These are phyloP conservation scores for Rhododendron simsii DNA, from an alignment of 148 eudicot species.

Conservation along the genomic window DNA sequence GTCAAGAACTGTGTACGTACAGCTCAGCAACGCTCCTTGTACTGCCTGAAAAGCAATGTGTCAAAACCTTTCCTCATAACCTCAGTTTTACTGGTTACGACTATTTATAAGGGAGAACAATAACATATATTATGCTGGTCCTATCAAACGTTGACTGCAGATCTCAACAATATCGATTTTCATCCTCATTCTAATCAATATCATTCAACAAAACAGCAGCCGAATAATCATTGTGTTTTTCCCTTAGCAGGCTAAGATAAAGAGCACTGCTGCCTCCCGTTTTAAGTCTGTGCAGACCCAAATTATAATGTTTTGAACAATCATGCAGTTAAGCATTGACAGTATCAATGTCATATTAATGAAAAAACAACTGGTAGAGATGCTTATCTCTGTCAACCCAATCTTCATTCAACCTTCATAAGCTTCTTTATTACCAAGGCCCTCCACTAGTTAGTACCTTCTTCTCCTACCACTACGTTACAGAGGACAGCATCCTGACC, in stretches of 20 bases:
- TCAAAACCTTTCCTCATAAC: neutral
- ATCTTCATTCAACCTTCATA: neutral
- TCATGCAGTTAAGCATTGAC: neutral
- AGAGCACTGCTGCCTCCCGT: neutral
- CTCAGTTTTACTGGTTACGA: neutral
- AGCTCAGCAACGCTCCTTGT: conserved; percentile 73
- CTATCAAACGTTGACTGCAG: neutral
- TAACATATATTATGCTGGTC: neutral
- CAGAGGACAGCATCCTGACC: no score
- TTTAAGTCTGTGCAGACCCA: neutral
- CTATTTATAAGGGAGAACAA: neutral
- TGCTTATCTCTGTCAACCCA: neutral
- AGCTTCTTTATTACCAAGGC: neutral
- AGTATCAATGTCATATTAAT: neutral
- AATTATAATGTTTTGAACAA: neutral
- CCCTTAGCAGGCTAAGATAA: neutral
- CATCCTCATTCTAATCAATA: neutral
- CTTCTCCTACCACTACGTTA: neutral
- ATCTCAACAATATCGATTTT: neutral
- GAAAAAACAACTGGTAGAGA: neutral
- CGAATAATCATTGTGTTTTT: neutral
- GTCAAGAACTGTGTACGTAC: conserved; percentile 86
- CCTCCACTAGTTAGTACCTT: neutral
- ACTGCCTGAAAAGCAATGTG: conserved; percentile 50
- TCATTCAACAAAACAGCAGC: neutral